Evolutionary conservation across 345 rosid species (phyloP), one percentile per base, ranked within the genome.

Genomic region (Durio zibethinus): DNA sequence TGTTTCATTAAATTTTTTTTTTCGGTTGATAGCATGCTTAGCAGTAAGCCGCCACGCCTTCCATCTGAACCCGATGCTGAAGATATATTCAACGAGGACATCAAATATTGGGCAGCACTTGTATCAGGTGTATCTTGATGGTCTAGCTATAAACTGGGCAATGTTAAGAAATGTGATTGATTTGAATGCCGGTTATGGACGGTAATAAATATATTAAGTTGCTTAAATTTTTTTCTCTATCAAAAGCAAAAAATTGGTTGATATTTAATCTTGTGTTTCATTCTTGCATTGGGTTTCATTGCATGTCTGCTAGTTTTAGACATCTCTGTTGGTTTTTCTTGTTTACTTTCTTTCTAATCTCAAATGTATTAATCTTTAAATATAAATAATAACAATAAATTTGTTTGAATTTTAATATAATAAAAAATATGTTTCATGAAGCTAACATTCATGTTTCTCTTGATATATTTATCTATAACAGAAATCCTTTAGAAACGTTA

Each of bases 131-230:
- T 95, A 92, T 82, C 81, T 88, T 59, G 83, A 86, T 56, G 88
- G 84, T 76, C 54, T 89, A 40, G 83, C 86, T 29, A 81, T 95
- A 74, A 93, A 89, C 84, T 93, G 98, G 98, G 78, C 90, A 0
- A 83, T 72, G 4, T 59, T 95, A 67, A 75, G 94, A 72, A 95
- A 93, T 78, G 90, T 93, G 79, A 90, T 95, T 91, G 99, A 95
- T 75, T 92, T 95, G 99, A 93, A 90, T 87, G 94, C 99, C 1
- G 92, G 96, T 74, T 90, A 73, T 83, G 99, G 99, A 91, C 91
- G 99, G 98, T 94, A 89, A 84, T 82, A 23, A 45, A 77, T 42
- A 53, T 62, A 18, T 31, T 73, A n/a, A 59, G 1, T 45, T 52
- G 25, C 33, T 38, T 65, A 25, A 25, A 31, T 47, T 12, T 73